Evolutionary conservation across 106 monocot genomes (phyloP).

Genomic region (Acanthochlamys bracteata): DNA sequence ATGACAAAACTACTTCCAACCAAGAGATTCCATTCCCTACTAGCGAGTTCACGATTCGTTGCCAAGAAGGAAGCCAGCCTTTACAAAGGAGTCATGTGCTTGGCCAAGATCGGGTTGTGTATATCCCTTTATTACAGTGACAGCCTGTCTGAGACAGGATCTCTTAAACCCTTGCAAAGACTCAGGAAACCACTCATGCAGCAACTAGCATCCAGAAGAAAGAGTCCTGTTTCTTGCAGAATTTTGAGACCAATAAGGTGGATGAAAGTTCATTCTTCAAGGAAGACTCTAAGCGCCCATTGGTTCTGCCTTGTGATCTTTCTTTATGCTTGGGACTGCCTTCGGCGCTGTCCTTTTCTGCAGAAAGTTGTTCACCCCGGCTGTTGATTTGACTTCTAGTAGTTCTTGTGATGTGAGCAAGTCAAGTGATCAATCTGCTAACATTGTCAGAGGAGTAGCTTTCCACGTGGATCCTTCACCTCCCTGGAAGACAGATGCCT

Average conservation of each 20-base stretch:
- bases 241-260: slow-evolving; percentile 3
- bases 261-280: background rate
- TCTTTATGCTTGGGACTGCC: slow-evolving; percentile 49
- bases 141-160: background rate
- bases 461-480: slow-evolving; percentile 5
- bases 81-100: background rate
- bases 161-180: background rate
- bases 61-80: background rate
- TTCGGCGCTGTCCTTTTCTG: slow-evolving; percentile 11
- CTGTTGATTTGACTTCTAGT: slow-evolving; percentile 46
- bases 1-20: background rate
- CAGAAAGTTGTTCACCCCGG: slow-evolving; percentile 21
- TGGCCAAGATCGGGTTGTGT: slow-evolving; percentile 20
- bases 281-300: background rate
- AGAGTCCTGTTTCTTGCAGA: slow-evolving; percentile 5
- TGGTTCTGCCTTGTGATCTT: slow-evolving; percentile 27
- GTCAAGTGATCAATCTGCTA: slow-evolving; percentile 4
- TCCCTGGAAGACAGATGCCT: slow-evolving; percentile 22
- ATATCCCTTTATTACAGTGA: slow-evolving; percentile 33
- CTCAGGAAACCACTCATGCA: background rate
- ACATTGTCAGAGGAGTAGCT: background rate
- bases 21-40: background rate
- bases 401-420: slow-evolving; percentile 35
- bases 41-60: background rate
- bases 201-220: background rate